Conservation (phyloP, 2,329 filamentous ascomycete genomes). For the Alternaria brassicae region DNA sequence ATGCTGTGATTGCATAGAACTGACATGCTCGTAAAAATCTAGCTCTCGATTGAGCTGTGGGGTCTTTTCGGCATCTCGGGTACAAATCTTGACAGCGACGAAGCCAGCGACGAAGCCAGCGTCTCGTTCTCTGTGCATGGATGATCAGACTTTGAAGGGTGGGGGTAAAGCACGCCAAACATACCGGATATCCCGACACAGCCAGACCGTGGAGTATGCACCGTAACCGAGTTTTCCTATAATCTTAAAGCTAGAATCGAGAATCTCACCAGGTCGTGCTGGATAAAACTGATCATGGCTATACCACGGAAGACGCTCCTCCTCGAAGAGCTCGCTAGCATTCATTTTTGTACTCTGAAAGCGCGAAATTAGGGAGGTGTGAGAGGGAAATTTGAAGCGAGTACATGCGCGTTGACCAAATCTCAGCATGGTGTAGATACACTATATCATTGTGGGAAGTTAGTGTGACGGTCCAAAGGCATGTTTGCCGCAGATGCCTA, state of each 20-base stretch:
- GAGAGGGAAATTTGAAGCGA: conserved; percentile 29
- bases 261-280: conserved; percentile 29
- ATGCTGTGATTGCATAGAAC: conserved; percentile 33
- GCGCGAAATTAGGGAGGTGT: conserved; percentile 28
- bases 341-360: conserved; percentile 28
- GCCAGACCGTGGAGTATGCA: conserved; percentile 37
- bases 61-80: conserved; percentile 22
- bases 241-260: conserved; percentile 33
- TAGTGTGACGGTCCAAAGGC: conserved; percentile 18
- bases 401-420: conserved; percentile 31
- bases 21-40: conserved; percentile 34
- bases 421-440: conserved; percentile 30
- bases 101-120: conserved; percentile 28
- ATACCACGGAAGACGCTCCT: conserved; percentile 31
- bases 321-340: conserved; percentile 30
- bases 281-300: conserved; percentile 34
- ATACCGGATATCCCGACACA: conserved; percentile 34
- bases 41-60: conserved; percentile 29
- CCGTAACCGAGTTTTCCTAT: conserved; percentile 39
- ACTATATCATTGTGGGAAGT: conserved; percentile 27
- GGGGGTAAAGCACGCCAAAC: conserved; percentile 25
- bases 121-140: conserved; percentile 25
- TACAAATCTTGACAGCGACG: conserved; percentile 31
- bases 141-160: conserved; percentile 27
- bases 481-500: conserved; percentile 23